A percentile compares a stretch with the other conserved stretches of the same genome.
Evolutionary conservation across 1,284 basidiomycete species (phyloP).

Genomic region (Somion occarium): DNA sequence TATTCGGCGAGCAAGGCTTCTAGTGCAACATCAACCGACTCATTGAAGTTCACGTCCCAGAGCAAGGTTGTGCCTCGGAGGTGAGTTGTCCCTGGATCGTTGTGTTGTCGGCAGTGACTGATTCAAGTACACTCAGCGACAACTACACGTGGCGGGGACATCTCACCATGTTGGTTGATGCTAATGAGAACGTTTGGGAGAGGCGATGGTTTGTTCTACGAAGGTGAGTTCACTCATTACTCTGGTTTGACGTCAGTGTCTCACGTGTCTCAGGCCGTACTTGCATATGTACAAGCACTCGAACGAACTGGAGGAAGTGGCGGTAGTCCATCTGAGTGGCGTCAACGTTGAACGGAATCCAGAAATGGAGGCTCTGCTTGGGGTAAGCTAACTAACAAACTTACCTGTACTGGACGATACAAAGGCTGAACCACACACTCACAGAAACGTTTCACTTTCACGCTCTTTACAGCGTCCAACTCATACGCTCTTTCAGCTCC

Average conservation of each 20-base stretch:
- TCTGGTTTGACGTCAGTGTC: neutral
- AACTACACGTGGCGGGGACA: slow-evolving; percentile 81
- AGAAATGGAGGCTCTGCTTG: slow-evolving; percentile 82
- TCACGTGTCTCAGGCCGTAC: slow-evolving; percentile 62
- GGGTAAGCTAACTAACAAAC: slow-evolving; percentile 59
- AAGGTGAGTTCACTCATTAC: slow-evolving; percentile 46
- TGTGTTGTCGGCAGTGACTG: slow-evolving; percentile 6
- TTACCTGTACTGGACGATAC: too few species aligned
- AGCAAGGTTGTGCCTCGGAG: slow-evolving; percentile 69
- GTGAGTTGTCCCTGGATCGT: slow-evolving; percentile 38
- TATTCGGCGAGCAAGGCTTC: slow-evolving; percentile 38
- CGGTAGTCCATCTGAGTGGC: slow-evolving; percentile 79
- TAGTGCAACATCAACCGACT: slow-evolving; percentile 40
- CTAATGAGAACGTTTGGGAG: slow-evolving; percentile 77
- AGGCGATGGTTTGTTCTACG: slow-evolving; percentile 86
- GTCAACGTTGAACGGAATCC: slow-evolving; percentile 86
- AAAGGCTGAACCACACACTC: too few species aligned
- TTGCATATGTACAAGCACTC: slow-evolving; percentile 82
- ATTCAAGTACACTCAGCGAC: slow-evolving; percentile 62
- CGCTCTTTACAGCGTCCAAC: slow-evolving; percentile 85
- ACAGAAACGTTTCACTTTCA: slow-evolving; percentile 82
- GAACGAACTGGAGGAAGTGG: slow-evolving; percentile 79
- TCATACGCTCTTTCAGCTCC: slow-evolving; percentile 84
- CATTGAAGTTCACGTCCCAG: slow-evolving; percentile 65
- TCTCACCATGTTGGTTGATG: slow-evolving; percentile 75